Evolutionary conservation across 2,329 filamentous ascomycete genomes (phyloP).

Genomic region (Dissoconium aciculare): DNA sequence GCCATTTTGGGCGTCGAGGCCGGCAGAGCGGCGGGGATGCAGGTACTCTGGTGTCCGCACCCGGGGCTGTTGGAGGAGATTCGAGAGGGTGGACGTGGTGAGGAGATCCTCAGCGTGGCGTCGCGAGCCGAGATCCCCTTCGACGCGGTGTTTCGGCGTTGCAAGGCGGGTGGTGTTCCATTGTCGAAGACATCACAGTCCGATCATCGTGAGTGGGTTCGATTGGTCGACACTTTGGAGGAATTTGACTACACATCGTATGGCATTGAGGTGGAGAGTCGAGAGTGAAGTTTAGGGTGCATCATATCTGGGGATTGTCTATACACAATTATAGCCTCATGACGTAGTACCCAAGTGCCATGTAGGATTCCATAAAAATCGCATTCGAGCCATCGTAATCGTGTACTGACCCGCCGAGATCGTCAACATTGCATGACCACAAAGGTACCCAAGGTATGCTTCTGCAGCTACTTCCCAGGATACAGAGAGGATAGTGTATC

Average conservation of each 20-base stretch:
- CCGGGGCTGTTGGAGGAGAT: conserved; percentile 52
- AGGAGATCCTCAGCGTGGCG: conserved; percentile 47
- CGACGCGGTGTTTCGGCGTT: conserved; percentile 6
- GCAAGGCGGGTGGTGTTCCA: background rate
- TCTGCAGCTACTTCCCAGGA: no score
- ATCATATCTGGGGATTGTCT: no score
- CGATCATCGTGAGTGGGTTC: conserved; percentile 22
- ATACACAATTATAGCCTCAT: no score
- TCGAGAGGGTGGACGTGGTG: conserved; percentile 52
- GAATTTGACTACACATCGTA: conserved; percentile 36
- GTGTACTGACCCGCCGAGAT: no score
- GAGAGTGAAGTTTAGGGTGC: no score
- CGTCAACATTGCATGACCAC: no score
- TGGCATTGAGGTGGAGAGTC: no score
- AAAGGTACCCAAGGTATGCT: no score
- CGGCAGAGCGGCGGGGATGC: conserved; percentile 78
- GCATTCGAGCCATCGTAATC: no score
- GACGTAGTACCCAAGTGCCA: no score
- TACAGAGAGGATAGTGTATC: no score
- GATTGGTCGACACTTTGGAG: conserved; percentile 34
- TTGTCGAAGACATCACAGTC: conserved; percentile 22
- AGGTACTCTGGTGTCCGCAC: conserved; percentile 80
- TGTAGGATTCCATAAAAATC: no score
- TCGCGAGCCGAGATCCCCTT: conserved; percentile 58
- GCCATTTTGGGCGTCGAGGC: conserved; percentile 81